Percentiles rank a stretch among this genome's conserved stretches.
phyloP scores from a whole-genome alignment of 495 filamentous ascomycete genomes.

The Penicillium alfredii region DNA sequence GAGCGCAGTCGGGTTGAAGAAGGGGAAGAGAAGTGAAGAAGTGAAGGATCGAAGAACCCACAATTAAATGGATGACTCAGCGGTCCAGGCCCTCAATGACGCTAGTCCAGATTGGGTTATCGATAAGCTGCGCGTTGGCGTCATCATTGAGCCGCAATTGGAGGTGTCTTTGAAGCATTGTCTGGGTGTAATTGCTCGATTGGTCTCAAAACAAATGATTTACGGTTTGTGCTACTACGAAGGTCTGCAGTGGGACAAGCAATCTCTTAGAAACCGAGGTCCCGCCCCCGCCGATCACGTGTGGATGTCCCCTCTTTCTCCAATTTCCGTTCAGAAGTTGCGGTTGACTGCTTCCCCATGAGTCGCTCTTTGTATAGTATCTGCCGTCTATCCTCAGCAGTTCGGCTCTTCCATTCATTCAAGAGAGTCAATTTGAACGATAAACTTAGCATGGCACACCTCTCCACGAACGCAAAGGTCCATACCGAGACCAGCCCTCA shows the following conservation, averaged over 20 bases:
- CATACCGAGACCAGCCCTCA: no score
- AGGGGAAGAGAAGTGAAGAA: neutral
- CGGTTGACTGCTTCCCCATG: neutral
- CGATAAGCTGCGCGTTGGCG: neutral
- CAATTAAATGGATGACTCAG: conserved; percentile 15
- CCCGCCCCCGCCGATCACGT: neutral
- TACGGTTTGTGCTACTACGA: no score
- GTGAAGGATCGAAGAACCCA: conserved; percentile 5
- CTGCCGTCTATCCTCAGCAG: neutral
- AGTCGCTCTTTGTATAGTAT: neutral
- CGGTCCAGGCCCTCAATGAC: conserved; percentile 10
- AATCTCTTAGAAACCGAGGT: no score
- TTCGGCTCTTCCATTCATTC: neutral
- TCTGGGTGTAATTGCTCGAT: no score
- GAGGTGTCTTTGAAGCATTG: no score
- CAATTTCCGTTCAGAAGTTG: no score
- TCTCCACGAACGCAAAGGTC: conserved; percentile 18
- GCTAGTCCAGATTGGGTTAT: conserved; percentile 9
- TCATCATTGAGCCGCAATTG: no score
- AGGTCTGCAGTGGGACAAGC: no score
- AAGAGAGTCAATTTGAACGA: conserved; percentile 2
- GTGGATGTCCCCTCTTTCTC: no score
- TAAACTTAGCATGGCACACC: conserved; percentile 21
- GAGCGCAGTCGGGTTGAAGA: conserved; percentile 1
- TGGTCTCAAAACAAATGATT: no score